Evolutionary conservation across 768 basidiomycete genomes (phyloP).

Genomic region (Trametes meyenii): DNA sequence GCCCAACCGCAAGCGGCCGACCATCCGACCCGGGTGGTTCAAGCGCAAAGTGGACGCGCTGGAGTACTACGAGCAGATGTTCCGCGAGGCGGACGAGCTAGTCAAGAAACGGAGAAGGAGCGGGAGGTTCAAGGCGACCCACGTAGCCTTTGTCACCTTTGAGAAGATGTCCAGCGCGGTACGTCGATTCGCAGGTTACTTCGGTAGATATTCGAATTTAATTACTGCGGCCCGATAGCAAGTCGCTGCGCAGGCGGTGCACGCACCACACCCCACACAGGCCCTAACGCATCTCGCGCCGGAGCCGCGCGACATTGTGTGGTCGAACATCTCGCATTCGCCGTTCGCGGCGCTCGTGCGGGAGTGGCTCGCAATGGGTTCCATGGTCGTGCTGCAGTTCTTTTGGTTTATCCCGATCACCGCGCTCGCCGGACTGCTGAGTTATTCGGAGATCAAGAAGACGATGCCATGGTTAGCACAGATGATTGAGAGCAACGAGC

Average conservation of each 20-base stretch:
- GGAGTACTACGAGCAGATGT: constrained; percentile 81
- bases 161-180: constrained; percentile 94
- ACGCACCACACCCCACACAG: constrained; percentile 67
- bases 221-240: constrained; percentile 50
- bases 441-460: constrained; percentile 93
- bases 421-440: constrained; percentile 82
- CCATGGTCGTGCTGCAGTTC: constrained; percentile 77
- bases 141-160: constrained; percentile 93
- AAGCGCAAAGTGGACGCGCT: constrained; percentile 82
- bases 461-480: constrained; percentile 83
- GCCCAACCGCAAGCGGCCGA: constrained; percentile 77
- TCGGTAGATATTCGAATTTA: neutral
- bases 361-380: constrained; percentile 67
- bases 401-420: constrained; percentile 94
- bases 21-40: constrained; percentile 75
- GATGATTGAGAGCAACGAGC: constrained; percentile 82
- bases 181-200: constrained; percentile 33
- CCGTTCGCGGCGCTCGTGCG: constrained; percentile 60
- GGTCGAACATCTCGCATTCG: constrained; percentile 84
- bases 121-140: constrained; percentile 80
- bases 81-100: constrained; percentile 79
- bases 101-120: constrained; percentile 72
- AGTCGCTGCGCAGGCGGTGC: constrained; percentile 85
- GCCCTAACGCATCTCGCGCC: constrained; percentile 78
- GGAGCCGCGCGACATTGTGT: constrained; percentile 94